Conservation (phyloP, 2,329 filamentous ascomycete genomes). For the Colletotrichum sojae region DNA sequence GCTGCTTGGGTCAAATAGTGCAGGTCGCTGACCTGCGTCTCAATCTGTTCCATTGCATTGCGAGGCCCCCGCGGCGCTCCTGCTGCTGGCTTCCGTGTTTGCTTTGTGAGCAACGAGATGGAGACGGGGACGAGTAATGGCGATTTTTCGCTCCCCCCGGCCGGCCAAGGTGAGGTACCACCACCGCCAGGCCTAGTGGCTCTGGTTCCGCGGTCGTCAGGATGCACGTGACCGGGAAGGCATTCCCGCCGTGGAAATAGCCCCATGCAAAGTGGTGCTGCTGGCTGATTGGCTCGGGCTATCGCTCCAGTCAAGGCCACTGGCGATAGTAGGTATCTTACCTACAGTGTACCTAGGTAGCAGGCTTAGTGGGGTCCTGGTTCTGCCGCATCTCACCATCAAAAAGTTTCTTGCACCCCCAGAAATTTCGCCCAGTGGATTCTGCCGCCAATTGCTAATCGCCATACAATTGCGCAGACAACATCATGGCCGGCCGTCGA, state of each 20-base stretch:
- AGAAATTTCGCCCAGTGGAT: constrained; percentile 39
- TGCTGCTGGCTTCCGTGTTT: constrained; percentile 4
- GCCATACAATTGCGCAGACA: constrained; percentile 7
- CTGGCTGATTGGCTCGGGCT: too few species aligned
- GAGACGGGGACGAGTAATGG: constrained; percentile 35
- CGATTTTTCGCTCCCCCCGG: constrained; percentile 23
- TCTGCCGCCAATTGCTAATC: constrained; percentile 2
- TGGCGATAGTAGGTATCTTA: too few species aligned
- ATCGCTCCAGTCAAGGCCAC: too few species aligned
- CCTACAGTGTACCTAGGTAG: background rate
- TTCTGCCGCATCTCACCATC: constrained; percentile 41
- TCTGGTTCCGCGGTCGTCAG: background rate
- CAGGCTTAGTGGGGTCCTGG: constrained; percentile 8
- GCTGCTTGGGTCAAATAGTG: constrained; percentile 63
- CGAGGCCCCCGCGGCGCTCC: constrained; percentile 28
- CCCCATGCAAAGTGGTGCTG: too few species aligned
- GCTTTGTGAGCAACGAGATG: constrained; percentile 22
- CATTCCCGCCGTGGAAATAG: too few species aligned
- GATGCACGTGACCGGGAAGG: constrained; percentile 25
- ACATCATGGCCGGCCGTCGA: constrained; percentile 28
- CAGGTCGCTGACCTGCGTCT: constrained; percentile 68
- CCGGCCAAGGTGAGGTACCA: constrained; percentile 22
- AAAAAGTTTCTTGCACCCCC: constrained; percentile 42
- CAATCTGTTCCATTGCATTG: constrained; percentile 66
- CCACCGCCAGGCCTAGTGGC: constrained; percentile 18